Base-by-base conservation (phyloP, 2,329 filamentous ascomycete species). In the Colletotrichum sojae region DNA sequence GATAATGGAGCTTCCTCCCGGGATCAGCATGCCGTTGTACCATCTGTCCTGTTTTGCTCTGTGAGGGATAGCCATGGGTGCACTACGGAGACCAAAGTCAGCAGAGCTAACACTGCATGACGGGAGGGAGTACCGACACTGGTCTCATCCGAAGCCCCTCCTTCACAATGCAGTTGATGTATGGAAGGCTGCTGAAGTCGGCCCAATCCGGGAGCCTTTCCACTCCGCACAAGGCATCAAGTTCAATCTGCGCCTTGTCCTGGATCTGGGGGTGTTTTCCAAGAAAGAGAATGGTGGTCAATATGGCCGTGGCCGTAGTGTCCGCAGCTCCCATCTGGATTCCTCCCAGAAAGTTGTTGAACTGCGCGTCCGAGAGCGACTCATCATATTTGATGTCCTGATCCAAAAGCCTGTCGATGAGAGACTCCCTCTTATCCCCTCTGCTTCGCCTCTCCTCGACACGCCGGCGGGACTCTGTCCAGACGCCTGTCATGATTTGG, bases 81-180 rank as follows among this genome's bases (percentile, higher is more conserved):
- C 36, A 2, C 65, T 67, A 13, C 5, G 15, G 20, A 20, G 13
- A 27, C 13, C 18, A 15, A 10, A 5, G n/a, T 40, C 31, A 61
- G 48, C 15, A 16, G 13, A 12, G 9, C 10, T 43, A 10, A 15
- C 9, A 43, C 9, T 13, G 39, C 27, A 31, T 13, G 9, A 43
- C 39, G 10, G 39, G 39, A 43, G 39, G 9, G 15, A 16, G 13
- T 16, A 45, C 66, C 25, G 25, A 68, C 66, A 79, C 75, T 0
- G 83, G 81, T 31, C 82, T 78, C 80, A 83, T 84, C 0, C 83
- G 76, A 43, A 82, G 72, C 5, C 73, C 73, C 71, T 85, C 83
- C 56, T 85, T 84, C 64, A 85, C 73, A 12, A 81, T 74, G 59
- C 77, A 78, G 18, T 76, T 73, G 8, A 85, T 74, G 67, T 84